phyloP scores from a whole-genome alignment of 192 early-diverging fungal genomes.

The Geosiphon pyriformis region DNA sequence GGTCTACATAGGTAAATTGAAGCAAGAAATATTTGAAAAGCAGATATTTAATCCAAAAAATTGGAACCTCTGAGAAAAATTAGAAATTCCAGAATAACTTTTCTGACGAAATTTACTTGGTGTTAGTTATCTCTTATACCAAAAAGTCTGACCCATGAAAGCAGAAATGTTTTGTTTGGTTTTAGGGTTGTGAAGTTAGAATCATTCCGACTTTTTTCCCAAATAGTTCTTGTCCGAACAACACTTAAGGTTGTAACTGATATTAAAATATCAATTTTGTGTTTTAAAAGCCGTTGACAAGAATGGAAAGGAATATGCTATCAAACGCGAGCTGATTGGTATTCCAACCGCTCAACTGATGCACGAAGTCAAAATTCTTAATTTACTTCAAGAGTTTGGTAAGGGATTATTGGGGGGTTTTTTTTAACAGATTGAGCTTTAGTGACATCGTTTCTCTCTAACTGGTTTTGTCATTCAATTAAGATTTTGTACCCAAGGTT shows the following conservation, averaged over 20 bases:
- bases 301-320: constrained; percentile 42
- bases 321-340: constrained; percentile 44
- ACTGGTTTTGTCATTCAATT: background rate
- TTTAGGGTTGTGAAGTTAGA: too few species aligned
- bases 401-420: constrained; percentile 26
- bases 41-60: too few species aligned
- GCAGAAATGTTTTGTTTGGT: background rate
- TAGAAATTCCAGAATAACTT: too few species aligned
- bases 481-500: constrained; percentile 45
- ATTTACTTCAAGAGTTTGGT: constrained; percentile 42
- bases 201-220: too few species aligned
- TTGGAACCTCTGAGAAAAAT: too few species aligned
- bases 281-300: constrained; percentile 39
- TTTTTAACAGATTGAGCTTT: constrained; percentile 1
- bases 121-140: background rate
- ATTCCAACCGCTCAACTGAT: constrained; percentile 41
- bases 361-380: constrained; percentile 44
- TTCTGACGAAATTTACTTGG: background rate
- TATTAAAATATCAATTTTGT: background rate
- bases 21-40: too few species aligned
- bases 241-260: too few species aligned
- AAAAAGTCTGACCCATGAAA: background rate
- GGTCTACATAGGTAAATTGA: constrained; percentile 56
- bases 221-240: too few species aligned
- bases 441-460: background rate